A percentile compares a stretch with the other conserved stretches of the same genome.
phyloP scores from a whole-genome alignment of 2,329 filamentous ascomycete genomes.

The Penicillium polonicum region DNA sequence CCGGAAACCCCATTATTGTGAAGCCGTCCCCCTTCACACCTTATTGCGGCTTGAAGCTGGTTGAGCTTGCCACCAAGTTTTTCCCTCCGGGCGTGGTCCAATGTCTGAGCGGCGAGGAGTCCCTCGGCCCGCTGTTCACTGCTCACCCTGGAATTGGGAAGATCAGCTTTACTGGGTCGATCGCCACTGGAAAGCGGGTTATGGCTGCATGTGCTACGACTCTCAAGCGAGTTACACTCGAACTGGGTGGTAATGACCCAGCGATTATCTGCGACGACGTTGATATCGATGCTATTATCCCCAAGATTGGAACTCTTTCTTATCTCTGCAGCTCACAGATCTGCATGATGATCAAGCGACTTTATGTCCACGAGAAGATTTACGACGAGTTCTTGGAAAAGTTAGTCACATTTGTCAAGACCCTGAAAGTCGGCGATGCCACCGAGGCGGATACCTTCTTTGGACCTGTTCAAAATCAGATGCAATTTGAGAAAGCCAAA shows the following conservation, averaged over 20 bases:
- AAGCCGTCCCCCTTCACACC: conserved; percentile 53
- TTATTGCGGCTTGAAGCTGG: conserved; percentile 56
- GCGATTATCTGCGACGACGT: conserved; percentile 55
- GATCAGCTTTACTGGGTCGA: conserved; percentile 60
- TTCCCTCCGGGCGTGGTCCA: conserved; percentile 60
- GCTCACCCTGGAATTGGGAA: conserved; percentile 56
- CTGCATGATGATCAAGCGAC: conserved; percentile 57
- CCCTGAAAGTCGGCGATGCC: conserved; percentile 40
- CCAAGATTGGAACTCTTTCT: conserved; percentile 47
- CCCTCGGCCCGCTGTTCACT: conserved; percentile 55
- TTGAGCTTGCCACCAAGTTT: conserved; percentile 50
- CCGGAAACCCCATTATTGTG: conserved; percentile 57
- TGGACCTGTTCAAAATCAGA: conserved; percentile 63
- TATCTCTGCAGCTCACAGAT: conserved; percentile 58
- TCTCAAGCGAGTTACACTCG: conserved; percentile 56
- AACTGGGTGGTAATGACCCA: conserved; percentile 57
- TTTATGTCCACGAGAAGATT: conserved; percentile 62
- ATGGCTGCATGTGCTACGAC: conserved; percentile 52
- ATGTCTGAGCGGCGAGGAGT: conserved; percentile 55
- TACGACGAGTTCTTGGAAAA: conserved; percentile 56
- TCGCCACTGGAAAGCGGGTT: conserved; percentile 50
- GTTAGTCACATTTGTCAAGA: conserved; percentile 48
- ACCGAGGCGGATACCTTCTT: conserved; percentile 50
- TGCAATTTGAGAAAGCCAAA: conserved; percentile 63
- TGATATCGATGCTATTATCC: conserved; percentile 49